Base-by-base conservation (phyloP, 257 asterid species). In the Ocimum tenuiflorum region DNA sequence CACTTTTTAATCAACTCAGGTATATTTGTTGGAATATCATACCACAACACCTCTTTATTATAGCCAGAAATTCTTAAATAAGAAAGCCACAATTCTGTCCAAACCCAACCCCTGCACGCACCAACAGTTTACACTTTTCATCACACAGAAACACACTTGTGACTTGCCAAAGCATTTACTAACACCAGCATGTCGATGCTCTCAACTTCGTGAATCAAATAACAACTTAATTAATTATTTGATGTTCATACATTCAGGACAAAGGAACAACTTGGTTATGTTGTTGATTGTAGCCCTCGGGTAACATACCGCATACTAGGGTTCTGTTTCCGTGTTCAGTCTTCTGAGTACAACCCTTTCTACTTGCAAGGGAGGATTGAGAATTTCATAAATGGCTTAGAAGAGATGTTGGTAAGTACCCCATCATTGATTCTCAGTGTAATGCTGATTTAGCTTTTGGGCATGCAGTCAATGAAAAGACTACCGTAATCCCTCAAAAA, bases 261-360 rank as follows among this genome's bases (percentile, higher is more conserved):
- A 17, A 89, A 88, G 76, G 99, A 92, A 82, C 99, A 92, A 78
- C 95, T 92, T 67, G 99, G 99, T 54, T 94, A 94, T 78, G 95
- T 88, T 58, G 96, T 90, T 77, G 96, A 88, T 74, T 94, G 97
- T 73, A 68, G 95, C 78, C 81, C 96, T 48, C 82, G 90, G 4
- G 95, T 89, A 69, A 86, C 96, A 29, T 90, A 88, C 80, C 91
- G 99, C 55, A 71, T 94, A 61, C 54, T 79, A 77, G 99, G 97
- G 11, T 94, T 84, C 69, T 86, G 94, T 75, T 94, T 94, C 71
- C 96, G 97, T 24, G 94, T 94, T 70, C 99, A 94, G 65, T 94
- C 99, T 59, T 86, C 91, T 18, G 95, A 88, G 67, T 83, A 88
- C 71, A 70, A 83, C 70, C 99, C 99, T 66, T 57, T 79, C 64